Percentiles rank a stretch among this genome's conserved stretches.
phyloP scores from a whole-genome alignment of 257 asterid species.

The Ophiorrhiza pumila region DNA sequence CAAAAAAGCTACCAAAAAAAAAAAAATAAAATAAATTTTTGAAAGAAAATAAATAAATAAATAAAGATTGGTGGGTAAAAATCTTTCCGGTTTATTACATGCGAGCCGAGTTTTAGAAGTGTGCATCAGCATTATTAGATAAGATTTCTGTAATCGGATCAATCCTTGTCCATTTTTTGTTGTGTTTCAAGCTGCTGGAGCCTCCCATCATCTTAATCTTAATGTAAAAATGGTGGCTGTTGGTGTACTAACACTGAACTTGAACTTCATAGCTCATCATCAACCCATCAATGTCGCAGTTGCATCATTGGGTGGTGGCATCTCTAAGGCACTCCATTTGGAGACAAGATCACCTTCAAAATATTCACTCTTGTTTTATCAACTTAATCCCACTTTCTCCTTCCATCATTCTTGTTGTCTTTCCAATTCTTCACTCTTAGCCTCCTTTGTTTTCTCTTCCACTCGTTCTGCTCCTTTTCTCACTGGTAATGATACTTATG shows the following conservation, averaged over 20 bases:
- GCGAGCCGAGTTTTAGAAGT: too few species aligned
- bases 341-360: neutral
- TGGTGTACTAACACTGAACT: slow-evolving; percentile 7
- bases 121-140: too few species aligned
- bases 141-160: too few species aligned
- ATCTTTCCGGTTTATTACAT: too few species aligned
- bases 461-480: neutral
- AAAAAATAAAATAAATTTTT: too few species aligned
- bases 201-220: too few species aligned
- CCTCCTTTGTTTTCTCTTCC: slow-evolving; percentile 1
- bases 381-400: neutral
- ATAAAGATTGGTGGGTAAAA: too few species aligned
- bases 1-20: too few species aligned
- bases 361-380: neutral
- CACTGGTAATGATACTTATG: slow-evolving; percentile 13
- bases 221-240: too few species aligned
- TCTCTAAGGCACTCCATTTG: neutral
- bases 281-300: neutral
- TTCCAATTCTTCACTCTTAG: neutral
- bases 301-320: neutral
- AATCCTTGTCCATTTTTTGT: too few species aligned
- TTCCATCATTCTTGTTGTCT: neutral
- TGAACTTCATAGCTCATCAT: slow-evolving; percentile 15
- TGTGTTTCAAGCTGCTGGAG: too few species aligned
- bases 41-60: too few species aligned